Evolutionary conservation across 2,329 filamentous ascomycete genomes (phyloP).

Genomic region (Verticillium isaacii): DNA sequence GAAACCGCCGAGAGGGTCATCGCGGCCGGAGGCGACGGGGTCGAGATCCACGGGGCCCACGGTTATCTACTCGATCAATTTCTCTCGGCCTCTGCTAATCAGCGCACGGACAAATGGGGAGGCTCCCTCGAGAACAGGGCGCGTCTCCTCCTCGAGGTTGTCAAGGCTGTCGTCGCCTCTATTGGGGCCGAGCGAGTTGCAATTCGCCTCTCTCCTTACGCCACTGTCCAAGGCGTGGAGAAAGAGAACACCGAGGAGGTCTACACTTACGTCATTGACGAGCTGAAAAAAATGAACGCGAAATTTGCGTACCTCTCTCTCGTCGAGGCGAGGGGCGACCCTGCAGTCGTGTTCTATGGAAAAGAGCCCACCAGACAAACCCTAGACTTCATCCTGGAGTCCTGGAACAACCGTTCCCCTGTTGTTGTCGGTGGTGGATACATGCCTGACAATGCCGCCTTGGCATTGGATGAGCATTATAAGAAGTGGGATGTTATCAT

Average conservation of each 20-base stretch:
- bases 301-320: constrained; percentile 22
- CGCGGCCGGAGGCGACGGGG: constrained; percentile 57
- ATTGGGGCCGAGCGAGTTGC: constrained; percentile 29
- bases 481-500: constrained; percentile 22
- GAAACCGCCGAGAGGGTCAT: constrained; percentile 45
- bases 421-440: constrained; percentile 22
- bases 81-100: constrained; percentile 30
- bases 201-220: constrained; percentile 30
- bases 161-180: constrained; percentile 18
- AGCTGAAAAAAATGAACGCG: constrained; percentile 19
- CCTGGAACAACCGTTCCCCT: constrained; percentile 20
- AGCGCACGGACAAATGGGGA: constrained; percentile 46
- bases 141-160: constrained; percentile 40
- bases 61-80: constrained; percentile 58
- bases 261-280: constrained; percentile 18
- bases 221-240: constrained; percentile 17
- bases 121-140: constrained; percentile 43
- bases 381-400: constrained; percentile 22
- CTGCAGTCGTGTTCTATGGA: neutral
- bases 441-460: constrained; percentile 9
- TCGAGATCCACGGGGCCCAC: constrained; percentile 50
- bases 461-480: constrained; percentile 18
- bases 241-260: constrained; percentile 13
- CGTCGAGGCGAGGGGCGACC: constrained; percentile 21
- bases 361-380: constrained; percentile 9